phyloP scores from a whole-genome alignment of 176 grass and related monocot genomes.

The Zea luxurians region DNA sequence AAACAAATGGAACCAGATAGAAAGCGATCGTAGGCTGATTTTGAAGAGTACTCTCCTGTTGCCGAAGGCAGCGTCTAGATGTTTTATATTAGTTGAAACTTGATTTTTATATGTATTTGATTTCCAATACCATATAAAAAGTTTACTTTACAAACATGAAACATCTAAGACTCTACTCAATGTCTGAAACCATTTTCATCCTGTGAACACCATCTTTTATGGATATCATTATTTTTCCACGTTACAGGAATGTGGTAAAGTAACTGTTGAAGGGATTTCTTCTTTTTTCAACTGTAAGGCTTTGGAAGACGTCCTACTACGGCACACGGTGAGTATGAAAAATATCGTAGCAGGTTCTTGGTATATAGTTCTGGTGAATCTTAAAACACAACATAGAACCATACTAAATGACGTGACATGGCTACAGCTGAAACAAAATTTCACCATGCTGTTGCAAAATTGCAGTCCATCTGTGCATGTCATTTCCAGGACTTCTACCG shows the following conservation, averaged over 20 bases:
- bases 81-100: constrained; percentile 4
- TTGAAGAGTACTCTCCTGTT: no score
- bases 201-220: neutral
- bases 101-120: neutral
- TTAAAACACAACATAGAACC: neutral
- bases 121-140: neutral
- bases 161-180: neutral
- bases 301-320: constrained; percentile 72
- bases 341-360: neutral
- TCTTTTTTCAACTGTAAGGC: constrained; percentile 76
- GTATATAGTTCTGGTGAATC: neutral
- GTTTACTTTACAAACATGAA: neutral
- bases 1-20: no score
- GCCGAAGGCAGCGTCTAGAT: neutral
- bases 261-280: constrained; percentile 65
- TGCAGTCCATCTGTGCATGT: neutral
- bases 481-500: neutral
- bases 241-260: constrained; percentile 71
- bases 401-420: neutral
- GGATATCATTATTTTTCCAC: neutral
- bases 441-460: neutral
- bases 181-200: neutral
- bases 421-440: neutral
- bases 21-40: no score
- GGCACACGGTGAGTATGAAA: constrained; percentile 69